Conservation (phyloP, 108 stramenopile genomes). For the Mayamaea pseudoterrestris region DNA sequence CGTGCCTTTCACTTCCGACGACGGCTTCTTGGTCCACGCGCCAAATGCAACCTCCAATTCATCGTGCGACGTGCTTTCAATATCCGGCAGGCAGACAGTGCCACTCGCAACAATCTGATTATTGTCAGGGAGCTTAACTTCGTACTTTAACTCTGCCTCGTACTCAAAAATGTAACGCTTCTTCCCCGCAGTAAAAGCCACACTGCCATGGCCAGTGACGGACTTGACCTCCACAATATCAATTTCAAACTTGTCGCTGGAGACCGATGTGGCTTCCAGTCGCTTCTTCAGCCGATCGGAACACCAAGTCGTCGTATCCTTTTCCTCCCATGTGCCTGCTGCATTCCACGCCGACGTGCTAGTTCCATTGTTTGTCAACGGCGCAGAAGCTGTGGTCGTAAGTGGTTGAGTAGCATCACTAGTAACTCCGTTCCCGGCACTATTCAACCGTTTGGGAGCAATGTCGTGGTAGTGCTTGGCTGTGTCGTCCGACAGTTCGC, state of each 20-base stretch:
- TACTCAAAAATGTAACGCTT: slow-evolving; percentile 92
- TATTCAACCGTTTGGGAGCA: slow-evolving; percentile 73
- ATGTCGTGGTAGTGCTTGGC: slow-evolving; percentile 82
- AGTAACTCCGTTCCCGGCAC: not conserved
- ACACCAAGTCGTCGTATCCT: slow-evolving; percentile 77
- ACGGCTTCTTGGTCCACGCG: slow-evolving; percentile 52
- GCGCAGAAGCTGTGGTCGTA: slow-evolving; percentile 3
- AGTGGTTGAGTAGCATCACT: not conserved
- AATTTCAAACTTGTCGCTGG: slow-evolving; percentile 12
- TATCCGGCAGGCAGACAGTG: slow-evolving; percentile 53
- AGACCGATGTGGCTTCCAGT: slow-evolving; percentile 32
- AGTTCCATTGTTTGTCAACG: slow-evolving; percentile 1
- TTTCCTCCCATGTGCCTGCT: slow-evolving; percentile 93
- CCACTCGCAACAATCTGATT: slow-evolving; percentile 54
- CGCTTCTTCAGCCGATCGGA: slow-evolving; percentile 26
- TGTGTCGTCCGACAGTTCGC: slow-evolving; percentile 82
- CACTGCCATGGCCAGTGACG: slow-evolving; percentile 87
- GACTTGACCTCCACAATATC: slow-evolving; percentile 42
- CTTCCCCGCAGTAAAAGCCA: slow-evolving; percentile 85
- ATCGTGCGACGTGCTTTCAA: slow-evolving; percentile 56
- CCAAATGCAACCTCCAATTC: slow-evolving; percentile 52
- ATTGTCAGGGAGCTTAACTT: slow-evolving; percentile 39
- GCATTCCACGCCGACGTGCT: slow-evolving; percentile 73
- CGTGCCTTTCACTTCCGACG: slow-evolving; percentile 1
- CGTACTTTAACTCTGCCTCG: slow-evolving; percentile 44